phyloP scores from a whole-genome alignment of 2,329 filamentous ascomycete species.

The Ophiostoma pallidulum region DNA sequence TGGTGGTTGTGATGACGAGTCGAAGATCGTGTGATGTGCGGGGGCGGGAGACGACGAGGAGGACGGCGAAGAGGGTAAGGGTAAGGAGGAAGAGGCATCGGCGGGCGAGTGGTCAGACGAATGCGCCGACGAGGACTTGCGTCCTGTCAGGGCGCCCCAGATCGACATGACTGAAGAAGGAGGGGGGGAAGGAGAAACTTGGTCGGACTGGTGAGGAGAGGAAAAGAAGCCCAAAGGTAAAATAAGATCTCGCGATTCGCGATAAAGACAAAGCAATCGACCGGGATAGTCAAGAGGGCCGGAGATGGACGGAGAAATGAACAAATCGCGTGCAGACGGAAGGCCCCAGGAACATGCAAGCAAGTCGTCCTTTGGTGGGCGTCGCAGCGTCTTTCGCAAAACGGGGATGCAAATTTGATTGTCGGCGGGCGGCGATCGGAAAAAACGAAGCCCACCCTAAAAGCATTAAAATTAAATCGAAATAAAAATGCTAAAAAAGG shows the following conservation, averaged over 20 bases:
- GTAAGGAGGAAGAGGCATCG: conserved; percentile 22
- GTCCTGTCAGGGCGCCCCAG: conserved; percentile 54
- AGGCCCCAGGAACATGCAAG: too few species aligned
- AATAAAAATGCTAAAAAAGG: conserved; percentile 8
- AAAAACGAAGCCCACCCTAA: too few species aligned
- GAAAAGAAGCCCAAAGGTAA: neutral
- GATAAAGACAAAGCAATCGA: neutral
- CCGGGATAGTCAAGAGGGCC: conserved; percentile 1
- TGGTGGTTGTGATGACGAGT: conserved; percentile 40
- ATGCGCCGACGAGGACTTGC: conserved; percentile 38
- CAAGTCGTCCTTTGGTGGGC: conserved; percentile 1
- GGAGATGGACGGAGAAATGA: neutral
- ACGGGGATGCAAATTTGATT: conserved; percentile 8
- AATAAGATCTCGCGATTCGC: too few species aligned
- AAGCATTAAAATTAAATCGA: neutral
- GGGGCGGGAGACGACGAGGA: conserved; percentile 33
- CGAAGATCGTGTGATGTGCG: conserved; percentile 42
- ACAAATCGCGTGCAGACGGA: neutral
- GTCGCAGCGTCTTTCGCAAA: neutral
- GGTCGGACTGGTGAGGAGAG: neutral
- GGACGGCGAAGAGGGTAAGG: conserved; percentile 30
- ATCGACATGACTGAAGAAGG: conserved; percentile 35
- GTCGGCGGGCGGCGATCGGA: neutral
- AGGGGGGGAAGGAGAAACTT: neutral
- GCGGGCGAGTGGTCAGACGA: too few species aligned